Conservation (phyloP, 768 basidiomycete genomes). For the Chiua virens region DNA sequence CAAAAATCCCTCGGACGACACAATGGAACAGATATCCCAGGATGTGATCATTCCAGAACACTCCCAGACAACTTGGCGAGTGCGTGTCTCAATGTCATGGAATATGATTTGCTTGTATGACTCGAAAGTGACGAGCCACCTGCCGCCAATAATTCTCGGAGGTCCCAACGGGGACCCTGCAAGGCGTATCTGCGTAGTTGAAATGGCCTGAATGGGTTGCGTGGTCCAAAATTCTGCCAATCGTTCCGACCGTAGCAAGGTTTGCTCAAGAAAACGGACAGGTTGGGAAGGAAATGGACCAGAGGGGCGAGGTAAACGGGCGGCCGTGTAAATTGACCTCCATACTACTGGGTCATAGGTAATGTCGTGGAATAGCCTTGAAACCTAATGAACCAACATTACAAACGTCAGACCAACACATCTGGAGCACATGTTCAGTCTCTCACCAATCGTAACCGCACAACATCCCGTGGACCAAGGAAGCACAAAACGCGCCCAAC, state of each 20-base stretch:
- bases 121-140: slow-evolving; percentile 6
- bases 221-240: slow-evolving; percentile 6
- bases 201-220: slow-evolving; percentile 3
- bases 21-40: slow-evolving; percentile 2
- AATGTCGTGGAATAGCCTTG: slow-evolving; percentile 3
- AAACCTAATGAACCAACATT: background rate
- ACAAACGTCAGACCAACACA: no score
- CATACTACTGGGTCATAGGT: slow-evolving; percentile 1
- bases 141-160: slow-evolving; percentile 4
- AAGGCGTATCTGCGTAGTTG: background rate
- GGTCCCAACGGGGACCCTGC: background rate
- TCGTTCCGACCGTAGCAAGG: background rate
- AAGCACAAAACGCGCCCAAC: no score
- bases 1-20: background rate
- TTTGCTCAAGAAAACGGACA: slow-evolving; percentile 3
- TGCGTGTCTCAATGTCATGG: background rate
- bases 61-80: slow-evolving; percentile 4
- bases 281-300: slow-evolving; percentile 10
- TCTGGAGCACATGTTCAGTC: no score
- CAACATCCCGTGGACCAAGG: no score
- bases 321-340: slow-evolving; percentile 4
- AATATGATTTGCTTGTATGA: background rate
- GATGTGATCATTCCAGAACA: background rate
- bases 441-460: no score
- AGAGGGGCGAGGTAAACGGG: slow-evolving; percentile 2